Evolutionary conservation across 768 basidiomycete genomes (phyloP), one percentile per base, ranked within the genome.

Genomic region (Mycena albidolilacea): DNA sequence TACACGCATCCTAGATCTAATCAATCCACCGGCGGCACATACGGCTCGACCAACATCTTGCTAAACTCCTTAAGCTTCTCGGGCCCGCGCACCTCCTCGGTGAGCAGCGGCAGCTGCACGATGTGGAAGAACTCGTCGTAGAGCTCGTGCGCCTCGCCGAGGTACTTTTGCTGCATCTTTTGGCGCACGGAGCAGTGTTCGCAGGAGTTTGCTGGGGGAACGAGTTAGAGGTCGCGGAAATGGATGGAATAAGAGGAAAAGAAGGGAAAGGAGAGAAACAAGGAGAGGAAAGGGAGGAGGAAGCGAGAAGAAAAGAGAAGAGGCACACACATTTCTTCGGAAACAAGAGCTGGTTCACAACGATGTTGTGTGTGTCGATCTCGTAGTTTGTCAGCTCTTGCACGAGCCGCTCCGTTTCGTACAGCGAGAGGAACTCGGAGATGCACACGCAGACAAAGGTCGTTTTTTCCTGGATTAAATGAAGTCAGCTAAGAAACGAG

Each of bases 121-220:
- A 99, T 98, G 82, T 99, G 97, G 92, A 99, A 99, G 81, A 97
- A 98, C 78, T 98, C 96, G 82, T 96, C 95, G 80, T 98, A 98
- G 61, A 99, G 92, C 80, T 98, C 97, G 83, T 98, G 95, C 17
- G 97, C 97, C 84, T 99, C 98, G 60, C 87, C 89, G 23, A 99
- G 90, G 82, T 99, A 99, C 82, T 98, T 98, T 83, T 98, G 97
- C 83, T 99, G 97, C 97, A 99, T 99, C 85, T 93, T 94, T 82
- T 95, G 92, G 71, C 98, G 91, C 21, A 98, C 97, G 64, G 88
- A 87, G 83, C 98, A 99, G 82, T 99, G 97, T 76, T 97, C 95
- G 83, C 98, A 99, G 79, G 94, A 94, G 41, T 97, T 95, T 50
- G 87, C 97, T 97, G 80, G 10, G 7, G 43, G 44, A n/a, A 66